Base-by-base conservation (phyloP, 1,284 basidiomycete genomes). In the Ustanciosporium gigantosporum region DNA sequence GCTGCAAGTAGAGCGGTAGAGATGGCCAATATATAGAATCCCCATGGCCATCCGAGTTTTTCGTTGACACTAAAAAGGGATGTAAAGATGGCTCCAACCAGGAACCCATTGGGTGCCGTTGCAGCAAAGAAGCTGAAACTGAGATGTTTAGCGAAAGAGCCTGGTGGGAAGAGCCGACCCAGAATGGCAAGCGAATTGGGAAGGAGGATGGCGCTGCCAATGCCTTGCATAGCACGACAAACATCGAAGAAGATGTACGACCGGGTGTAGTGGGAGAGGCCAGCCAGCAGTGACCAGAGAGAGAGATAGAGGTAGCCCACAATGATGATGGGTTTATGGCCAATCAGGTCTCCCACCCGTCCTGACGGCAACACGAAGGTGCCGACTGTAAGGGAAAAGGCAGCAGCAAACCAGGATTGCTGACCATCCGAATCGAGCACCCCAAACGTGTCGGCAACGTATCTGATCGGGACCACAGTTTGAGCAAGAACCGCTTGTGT, bases 301-400 rank as follows among this genome's bases (percentile, higher is more conserved):
- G 36, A 22, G 16, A 62, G 45, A 21, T 58, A 48, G 22, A 31
- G 24, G 32, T 47, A 73, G 31, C 70, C 70, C 22, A 65, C n/a
- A 13, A 68, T 31, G 23, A 71, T 38, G 32, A 62, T 20, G 25
- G 41, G 23, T 32, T 62, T 66, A 46, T 68, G 66, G 14, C 68
- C 68, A 16, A 58, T 31, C 13, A 71, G 31, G 34, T 71, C 69
- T 17, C 70, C 70, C 13, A 67, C 35, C 5, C 60, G 46, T 17
- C 70, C 70, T 5, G 61, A 47, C n/a, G 67, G 60, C 0, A 73
- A 51, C 8, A 73, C 66, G 36, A 71, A 61, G 15, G 69, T 69
- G 32, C 70, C 70, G 31, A 62, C 58, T 4, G 66, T 69, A 23
- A 73, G 47, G 7, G 56, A 58, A 36, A 64, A 73, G 13, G 57